Evolutionary conservation across 495 filamentous ascomycete species (phyloP).

Genomic region (Daldinia decipiens): DNA sequence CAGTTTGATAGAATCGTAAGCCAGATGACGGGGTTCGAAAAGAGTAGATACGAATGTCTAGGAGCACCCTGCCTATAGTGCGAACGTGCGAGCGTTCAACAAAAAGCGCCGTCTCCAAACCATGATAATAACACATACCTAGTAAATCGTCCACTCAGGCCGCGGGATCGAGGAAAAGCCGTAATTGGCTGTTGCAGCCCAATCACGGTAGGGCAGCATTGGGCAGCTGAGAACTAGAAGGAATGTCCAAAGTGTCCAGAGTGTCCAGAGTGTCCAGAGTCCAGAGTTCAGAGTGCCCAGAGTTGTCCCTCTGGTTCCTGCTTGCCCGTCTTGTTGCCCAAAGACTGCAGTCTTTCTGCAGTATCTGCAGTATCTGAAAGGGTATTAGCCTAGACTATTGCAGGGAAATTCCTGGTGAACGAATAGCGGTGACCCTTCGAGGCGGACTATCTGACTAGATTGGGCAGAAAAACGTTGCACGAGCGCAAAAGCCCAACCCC

Average conservation of each 20-base stretch:
- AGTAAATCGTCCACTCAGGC: constrained; percentile 24
- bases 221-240: constrained; percentile 45
- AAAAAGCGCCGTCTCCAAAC: constrained; percentile 20
- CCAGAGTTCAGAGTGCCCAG: too few species aligned
- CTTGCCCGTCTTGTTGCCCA: constrained; percentile 40
- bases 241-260: background rate
- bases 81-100: constrained; percentile 25
- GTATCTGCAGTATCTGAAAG: constrained; percentile 25
- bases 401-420: constrained; percentile 40
- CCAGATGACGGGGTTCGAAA: constrained; percentile 34
- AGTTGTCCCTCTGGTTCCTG: constrained; percentile 23
- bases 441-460: constrained; percentile 45
- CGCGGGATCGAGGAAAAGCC: constrained; percentile 21
- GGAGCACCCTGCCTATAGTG: constrained; percentile 44
- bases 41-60: constrained; percentile 33
- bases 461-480: constrained; percentile 48
- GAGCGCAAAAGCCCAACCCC: constrained; percentile 40
- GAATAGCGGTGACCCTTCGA: constrained; percentile 46
- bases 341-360: constrained; percentile 29
- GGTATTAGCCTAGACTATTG: constrained; percentile 35
- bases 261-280: background rate
- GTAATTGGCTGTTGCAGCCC: constrained; percentile 43
- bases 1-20: constrained; percentile 31
- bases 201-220: constrained; percentile 50
- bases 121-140: constrained; percentile 34